A percentile compares a stretch with the other conserved stretches of the same genome.
Conservation (phyloP, 73 alveolate genomes). For the Paramecium sonneborni region DNA sequence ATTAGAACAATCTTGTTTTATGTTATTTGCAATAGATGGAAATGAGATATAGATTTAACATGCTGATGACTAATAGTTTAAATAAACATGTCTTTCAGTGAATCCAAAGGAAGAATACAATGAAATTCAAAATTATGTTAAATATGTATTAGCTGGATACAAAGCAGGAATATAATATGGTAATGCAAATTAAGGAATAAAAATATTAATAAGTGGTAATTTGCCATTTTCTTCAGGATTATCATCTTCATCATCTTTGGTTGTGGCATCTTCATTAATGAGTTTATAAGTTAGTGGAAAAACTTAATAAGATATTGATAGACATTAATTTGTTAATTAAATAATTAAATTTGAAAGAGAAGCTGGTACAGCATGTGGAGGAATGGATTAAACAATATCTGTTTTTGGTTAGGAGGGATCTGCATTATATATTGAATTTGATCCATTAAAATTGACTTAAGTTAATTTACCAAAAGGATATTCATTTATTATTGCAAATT, state of each 20-base stretch:
- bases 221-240: slow-evolving; percentile 92
- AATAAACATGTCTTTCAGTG: slow-evolving; percentile 63
- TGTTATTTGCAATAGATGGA: slow-evolving; percentile 78
- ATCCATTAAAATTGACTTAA: slow-evolving; percentile 68
- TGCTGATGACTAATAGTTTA: slow-evolving; percentile 73
- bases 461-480: slow-evolving; percentile 76
- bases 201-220: slow-evolving; percentile 81
- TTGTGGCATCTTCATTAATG: slow-evolving; percentile 82
- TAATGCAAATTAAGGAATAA: slow-evolving; percentile 69
- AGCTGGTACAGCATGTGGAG: slow-evolving; percentile 93
- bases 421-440: slow-evolving; percentile 78
- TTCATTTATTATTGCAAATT: slow-evolving; percentile 85
- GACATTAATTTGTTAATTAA: slow-evolving; percentile 65
- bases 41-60: slow-evolving; percentile 75
- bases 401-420: slow-evolving; percentile 80
- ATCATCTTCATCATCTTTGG: slow-evolving; percentile 80
- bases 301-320: slow-evolving; percentile 1
- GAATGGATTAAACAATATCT: slow-evolving; percentile 89
- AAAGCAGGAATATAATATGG: slow-evolving; percentile 72
- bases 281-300: slow-evolving; percentile 78
- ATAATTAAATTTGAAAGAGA: slow-evolving; percentile 74
- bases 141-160: slow-evolving; percentile 86
- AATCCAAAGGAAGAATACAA: slow-evolving; percentile 64
- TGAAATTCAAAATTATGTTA: slow-evolving; percentile 68
- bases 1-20: slow-evolving; percentile 80